These are phyloP conservation scores for Botrytis fabae DNA, from an alignment of 2,329 filamentous ascomycete genomes.

Conservation along the genomic window DNA sequence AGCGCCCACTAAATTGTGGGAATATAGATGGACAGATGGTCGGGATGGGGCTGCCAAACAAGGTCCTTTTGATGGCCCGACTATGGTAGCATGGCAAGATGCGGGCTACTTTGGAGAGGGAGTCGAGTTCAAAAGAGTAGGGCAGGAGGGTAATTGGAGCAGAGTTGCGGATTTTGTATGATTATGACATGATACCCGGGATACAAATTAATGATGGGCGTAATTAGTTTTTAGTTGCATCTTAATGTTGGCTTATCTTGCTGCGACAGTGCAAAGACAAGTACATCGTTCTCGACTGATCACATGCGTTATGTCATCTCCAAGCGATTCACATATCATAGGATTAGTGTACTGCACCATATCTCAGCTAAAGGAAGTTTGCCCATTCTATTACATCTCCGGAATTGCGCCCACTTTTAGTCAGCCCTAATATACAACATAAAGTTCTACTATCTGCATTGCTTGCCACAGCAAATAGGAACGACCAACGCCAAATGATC, in stretches of 20 bases:
- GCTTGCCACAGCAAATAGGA: constrained; percentile 19
- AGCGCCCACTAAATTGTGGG: constrained; percentile 62
- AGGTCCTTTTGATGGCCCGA: constrained; percentile 80
- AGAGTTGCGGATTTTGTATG: constrained; percentile 41
- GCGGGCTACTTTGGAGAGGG: constrained; percentile 92
- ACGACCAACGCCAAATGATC: constrained; percentile 18
- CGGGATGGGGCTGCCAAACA: constrained; percentile 76
- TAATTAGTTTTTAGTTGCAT: not conserved
- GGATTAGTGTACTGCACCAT: not conserved
- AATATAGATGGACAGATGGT: constrained; percentile 90
- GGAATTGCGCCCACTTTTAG: constrained; percentile 19
- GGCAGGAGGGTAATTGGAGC: constrained; percentile 48
- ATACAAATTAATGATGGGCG: not conserved
- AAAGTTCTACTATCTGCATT: constrained; percentile 14
- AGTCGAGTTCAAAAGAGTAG: constrained; percentile 71
- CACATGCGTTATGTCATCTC: not conserved
- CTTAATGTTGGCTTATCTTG: not conserved
- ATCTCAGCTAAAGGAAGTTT: not conserved
- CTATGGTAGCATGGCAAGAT: constrained; percentile 88
- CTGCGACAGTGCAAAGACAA: not conserved
- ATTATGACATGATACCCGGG: constrained; percentile 25
- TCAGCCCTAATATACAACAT: constrained; percentile 24
- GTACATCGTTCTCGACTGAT: not conserved
- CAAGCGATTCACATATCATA: not conserved
- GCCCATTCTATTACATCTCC: constrained; percentile 1